Percentiles rank a stretch among this genome's conserved stretches.
These are phyloP conservation scores for Plasmodium chabaudi DNA, from an alignment of 169 alveolate species.

Conservation along the genomic window DNA sequence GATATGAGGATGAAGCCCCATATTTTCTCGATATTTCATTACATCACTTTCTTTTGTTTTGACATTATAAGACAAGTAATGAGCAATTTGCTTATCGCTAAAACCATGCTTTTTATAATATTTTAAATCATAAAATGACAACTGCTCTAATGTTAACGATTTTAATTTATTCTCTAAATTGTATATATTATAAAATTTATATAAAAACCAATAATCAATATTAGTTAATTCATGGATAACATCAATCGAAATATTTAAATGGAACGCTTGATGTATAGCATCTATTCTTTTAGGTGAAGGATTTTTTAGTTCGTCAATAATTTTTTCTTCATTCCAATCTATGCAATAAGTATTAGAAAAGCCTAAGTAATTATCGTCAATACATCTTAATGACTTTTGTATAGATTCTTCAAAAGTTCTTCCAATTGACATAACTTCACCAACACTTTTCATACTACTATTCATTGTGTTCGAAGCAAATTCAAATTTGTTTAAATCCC, in stretches of 20 bases:
- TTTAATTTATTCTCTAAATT: constrained; percentile 48
- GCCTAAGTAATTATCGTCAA: constrained; percentile 80
- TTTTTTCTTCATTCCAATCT: constrained; percentile 72
- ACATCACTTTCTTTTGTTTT: constrained; percentile 82
- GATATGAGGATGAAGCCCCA: constrained; percentile 83
- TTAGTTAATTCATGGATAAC: constrained; percentile 84
- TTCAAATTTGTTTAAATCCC: constrained; percentile 92
- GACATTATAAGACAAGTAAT: constrained; percentile 40
- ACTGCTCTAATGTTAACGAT: constrained; percentile 27
- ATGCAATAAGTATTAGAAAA: constrained; percentile 79
- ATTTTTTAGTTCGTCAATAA: constrained; percentile 76
- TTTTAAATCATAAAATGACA: constrained; percentile 77
- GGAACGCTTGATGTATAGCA: constrained; percentile 91
- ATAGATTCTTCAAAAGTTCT: constrained; percentile 92
- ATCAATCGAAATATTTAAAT: constrained; percentile 84
- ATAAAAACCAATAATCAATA: constrained; percentile 91
- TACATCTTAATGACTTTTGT: constrained; percentile 91
- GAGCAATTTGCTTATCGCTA: constrained; percentile 86
- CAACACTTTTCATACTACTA: constrained; percentile 92
- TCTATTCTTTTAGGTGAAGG: constrained; percentile 85
- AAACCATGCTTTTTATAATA: constrained; percentile 84
- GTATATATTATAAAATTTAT: constrained; percentile 84
- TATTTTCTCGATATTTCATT: constrained; percentile 77
- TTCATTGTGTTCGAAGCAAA: constrained; percentile 87
- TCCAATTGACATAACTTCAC: constrained; percentile 93